Evolutionary conservation across 768 basidiomycete genomes (phyloP).

Genomic region (Mycena epipterygia): DNA sequence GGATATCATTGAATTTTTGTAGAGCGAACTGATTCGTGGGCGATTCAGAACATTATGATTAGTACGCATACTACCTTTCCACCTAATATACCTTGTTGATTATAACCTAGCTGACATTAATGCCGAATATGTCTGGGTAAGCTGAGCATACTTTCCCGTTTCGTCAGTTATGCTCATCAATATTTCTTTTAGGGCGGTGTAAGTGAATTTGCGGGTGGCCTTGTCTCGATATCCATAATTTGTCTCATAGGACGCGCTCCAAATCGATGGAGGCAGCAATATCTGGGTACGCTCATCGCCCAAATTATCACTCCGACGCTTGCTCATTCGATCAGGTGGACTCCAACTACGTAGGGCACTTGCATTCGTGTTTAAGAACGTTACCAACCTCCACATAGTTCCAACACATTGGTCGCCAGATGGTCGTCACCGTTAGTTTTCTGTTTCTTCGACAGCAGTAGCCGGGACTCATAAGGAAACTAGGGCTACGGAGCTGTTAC

Average conservation of each 20-base stretch:
- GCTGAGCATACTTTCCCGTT: neutral
- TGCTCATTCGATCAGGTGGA: conserved; percentile 9
- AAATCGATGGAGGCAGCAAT: conserved; percentile 44
- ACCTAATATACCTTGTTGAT: too few relatives aligned
- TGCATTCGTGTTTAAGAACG: neutral
- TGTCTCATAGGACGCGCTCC: conserved; percentile 37
- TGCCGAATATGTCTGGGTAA: conserved; percentile 39
- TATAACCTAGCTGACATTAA: conserved; percentile 39
- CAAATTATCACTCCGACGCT: neutral
- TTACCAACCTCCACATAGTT: conserved; percentile 21
- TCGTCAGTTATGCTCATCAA: neutral
- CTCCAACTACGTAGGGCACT: conserved; percentile 11
- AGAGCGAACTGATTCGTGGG: neutral
- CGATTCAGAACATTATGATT: conserved; percentile 37
- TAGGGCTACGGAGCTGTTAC: conserved; percentile 40
- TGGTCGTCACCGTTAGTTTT: conserved; percentile 40
- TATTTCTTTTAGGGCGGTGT: conserved; percentile 13
- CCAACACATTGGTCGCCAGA: conserved; percentile 43
- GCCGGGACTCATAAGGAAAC: neutral
- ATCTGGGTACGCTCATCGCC: conserved; percentile 38
- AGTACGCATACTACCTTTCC: neutral
- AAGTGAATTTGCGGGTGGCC: neutral
- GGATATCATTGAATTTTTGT: neutral
- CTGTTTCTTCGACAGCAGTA: too few relatives aligned
- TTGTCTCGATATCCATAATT: neutral